Percentiles rank a stretch among this genome's conserved stretches.
Conservation (phyloP, 257 asterid species). For the Leptodermis oblonga region DNA sequence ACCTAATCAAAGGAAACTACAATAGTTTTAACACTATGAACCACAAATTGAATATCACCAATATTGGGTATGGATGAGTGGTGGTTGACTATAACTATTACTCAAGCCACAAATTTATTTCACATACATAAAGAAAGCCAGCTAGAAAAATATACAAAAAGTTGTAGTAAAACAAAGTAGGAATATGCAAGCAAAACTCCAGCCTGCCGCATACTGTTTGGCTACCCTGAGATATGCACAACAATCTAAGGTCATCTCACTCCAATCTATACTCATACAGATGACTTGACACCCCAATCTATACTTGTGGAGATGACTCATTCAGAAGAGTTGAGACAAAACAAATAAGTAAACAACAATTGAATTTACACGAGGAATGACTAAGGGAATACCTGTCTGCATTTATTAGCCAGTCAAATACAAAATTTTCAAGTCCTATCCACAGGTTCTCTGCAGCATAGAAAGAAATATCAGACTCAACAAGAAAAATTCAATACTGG, state of each 20-base stretch:
- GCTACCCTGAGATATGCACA: not conserved
- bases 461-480: slow-evolving; percentile 21
- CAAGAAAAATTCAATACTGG: slow-evolving; percentile 2
- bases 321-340: not conserved
- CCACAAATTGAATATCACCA: not conserved
- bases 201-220: not conserved
- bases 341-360: not conserved
- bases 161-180: not conserved
- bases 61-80: not conserved
- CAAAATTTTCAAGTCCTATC: slow-evolving; percentile 98
- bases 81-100: not conserved
- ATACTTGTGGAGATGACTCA: not conserved
- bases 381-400: slow-evolving; percentile 75
- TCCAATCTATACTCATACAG: no score
- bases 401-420: slow-evolving; percentile 96
- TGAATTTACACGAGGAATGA: not conserved
- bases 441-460: slow-evolving; percentile 79
- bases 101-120: not conserved
- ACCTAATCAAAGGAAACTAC: not conserved
- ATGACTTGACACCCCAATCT: no score
- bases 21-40: not conserved
- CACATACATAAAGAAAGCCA: not conserved
- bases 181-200: not conserved
- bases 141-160: not conserved
- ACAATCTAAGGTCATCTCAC: not conserved